Percentiles rank a stretch among this genome's conserved stretches.
Conservation (phyloP, 2,329 filamentous ascomycete species). For the Dothistroma septosporum region DNA sequence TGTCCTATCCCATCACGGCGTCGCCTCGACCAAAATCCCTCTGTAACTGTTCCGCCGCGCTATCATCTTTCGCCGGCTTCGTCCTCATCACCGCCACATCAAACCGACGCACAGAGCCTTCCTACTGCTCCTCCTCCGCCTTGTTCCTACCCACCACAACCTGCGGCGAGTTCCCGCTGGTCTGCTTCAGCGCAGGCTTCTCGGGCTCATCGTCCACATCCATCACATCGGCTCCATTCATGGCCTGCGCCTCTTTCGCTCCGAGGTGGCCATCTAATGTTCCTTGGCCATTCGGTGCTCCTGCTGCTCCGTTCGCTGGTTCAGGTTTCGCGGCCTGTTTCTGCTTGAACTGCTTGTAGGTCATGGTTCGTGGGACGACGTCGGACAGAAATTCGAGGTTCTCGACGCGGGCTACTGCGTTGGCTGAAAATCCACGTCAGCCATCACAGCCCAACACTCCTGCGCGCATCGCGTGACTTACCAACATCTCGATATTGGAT, state of each 20-base stretch:
- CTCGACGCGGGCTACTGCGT: constrained; percentile 80
- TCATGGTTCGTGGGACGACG: constrained; percentile 79
- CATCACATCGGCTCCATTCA: constrained; percentile 26
- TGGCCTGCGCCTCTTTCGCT: constrained; percentile 22
- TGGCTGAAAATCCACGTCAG: constrained; percentile 51
- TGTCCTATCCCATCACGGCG: background rate
- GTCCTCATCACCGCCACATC: background rate
- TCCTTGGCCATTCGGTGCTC: constrained; percentile 9
- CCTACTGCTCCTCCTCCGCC: background rate
- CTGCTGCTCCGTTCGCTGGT: constrained; percentile 11
- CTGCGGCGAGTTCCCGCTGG: background rate
- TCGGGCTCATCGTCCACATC: constrained; percentile 19
- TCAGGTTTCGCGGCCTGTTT: constrained; percentile 31
- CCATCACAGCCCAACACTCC: background rate
- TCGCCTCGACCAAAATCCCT: background rate
- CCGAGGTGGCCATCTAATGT: constrained; percentile 18
- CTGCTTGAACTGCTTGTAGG: constrained; percentile 74
- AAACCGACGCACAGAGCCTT: background rate
- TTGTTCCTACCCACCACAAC: background rate
- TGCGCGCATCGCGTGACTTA: constrained; percentile 38
- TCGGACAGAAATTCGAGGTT: constrained; percentile 94
- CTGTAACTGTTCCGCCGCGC: background rate
- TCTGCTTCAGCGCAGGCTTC: background rate
- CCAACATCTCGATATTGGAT: constrained; percentile 94
- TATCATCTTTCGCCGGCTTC: background rate